phyloP scores from a whole-genome alignment of 129 eudicot genomes.

The Arctium minus region DNA sequence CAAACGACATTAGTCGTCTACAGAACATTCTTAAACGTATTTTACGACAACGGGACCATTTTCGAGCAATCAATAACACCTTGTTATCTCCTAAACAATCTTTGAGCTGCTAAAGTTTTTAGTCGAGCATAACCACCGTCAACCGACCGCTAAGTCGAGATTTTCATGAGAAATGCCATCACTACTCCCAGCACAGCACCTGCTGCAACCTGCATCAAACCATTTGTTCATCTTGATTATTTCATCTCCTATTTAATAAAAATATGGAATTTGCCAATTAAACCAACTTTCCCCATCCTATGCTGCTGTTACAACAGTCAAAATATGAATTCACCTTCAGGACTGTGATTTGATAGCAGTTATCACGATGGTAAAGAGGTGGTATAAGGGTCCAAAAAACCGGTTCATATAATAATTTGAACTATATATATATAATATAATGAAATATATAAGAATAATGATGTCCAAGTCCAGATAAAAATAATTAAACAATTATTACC shows the following conservation, averaged over 20 bases:
- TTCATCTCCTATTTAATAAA: too few species aligned
- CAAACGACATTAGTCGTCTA: slow-evolving; percentile 1
- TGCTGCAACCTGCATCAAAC: slow-evolving; percentile 58
- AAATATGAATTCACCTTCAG: too few species aligned
- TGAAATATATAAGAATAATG: too few species aligned
- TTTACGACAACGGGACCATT: background rate
- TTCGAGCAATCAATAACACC: slow-evolving; percentile 8
- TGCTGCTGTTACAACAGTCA: too few species aligned
- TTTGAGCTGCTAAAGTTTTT: background rate
- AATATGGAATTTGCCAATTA: too few species aligned
- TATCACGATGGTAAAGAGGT: too few species aligned
- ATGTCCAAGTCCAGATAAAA: too few species aligned
- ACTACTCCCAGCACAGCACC: slow-evolving; percentile 65
- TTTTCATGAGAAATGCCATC: slow-evolving; percentile 52
- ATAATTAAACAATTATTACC: background rate
- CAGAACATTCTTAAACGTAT: background rate
- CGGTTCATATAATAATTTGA: too few species aligned
- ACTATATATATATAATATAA: too few species aligned
- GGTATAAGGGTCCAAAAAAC: too few species aligned
- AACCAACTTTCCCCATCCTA: too few species aligned
- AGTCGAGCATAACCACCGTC: background rate
- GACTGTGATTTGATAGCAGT: too few species aligned
- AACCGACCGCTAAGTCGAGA: slow-evolving; percentile 19
- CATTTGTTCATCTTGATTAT: background rate
- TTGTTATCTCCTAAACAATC: slow-evolving; percentile 17